Evolutionary conservation across 495 filamentous ascomycete genomes (phyloP).

Genomic region (Penicillium diatomitis): DNA sequence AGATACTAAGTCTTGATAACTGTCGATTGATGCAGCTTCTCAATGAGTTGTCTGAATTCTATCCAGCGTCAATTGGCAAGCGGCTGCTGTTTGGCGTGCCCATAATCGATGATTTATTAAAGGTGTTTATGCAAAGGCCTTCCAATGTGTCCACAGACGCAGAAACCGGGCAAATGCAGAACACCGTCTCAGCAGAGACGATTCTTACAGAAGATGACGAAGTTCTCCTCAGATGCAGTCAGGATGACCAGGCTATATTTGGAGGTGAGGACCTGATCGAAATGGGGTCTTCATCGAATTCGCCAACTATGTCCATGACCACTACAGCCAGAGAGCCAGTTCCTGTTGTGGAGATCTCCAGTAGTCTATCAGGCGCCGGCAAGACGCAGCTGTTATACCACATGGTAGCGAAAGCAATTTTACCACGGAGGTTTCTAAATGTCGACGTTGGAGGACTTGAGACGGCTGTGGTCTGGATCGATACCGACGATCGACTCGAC

Average conservation of each 20-base stretch:
- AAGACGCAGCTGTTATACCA: slow-evolving; percentile 65
- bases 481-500: slow-evolving; percentile 60
- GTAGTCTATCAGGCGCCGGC: slow-evolving; percentile 44
- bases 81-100: slow-evolving; percentile 30
- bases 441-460: slow-evolving; percentile 34
- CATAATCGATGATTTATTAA: slow-evolving; percentile 40
- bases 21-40: slow-evolving; percentile 28
- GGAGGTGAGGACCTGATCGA: slow-evolving; percentile 1
- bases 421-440: slow-evolving; percentile 37
- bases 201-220: slow-evolving; percentile 9
- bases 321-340: slow-evolving; percentile 17
- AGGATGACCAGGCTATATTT: background rate
- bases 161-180: slow-evolving; percentile 1
- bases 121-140: slow-evolving; percentile 28
- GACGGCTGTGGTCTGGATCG: slow-evolving; percentile 59
- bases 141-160: background rate
- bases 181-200: background rate
- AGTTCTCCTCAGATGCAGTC: slow-evolving; percentile 5
- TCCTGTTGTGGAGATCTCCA: slow-evolving; percentile 50
- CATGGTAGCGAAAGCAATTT: slow-evolving; percentile 46
- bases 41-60: slow-evolving; percentile 29
- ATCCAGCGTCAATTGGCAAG: slow-evolving; percentile 5
- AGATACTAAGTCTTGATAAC: background rate
- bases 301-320: background rate
- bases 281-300: background rate